Evolutionary conservation across 306 rosid genomes (phyloP), one percentile per base, ranked within the genome.

Genomic region (Medicago ruthenica): DNA sequence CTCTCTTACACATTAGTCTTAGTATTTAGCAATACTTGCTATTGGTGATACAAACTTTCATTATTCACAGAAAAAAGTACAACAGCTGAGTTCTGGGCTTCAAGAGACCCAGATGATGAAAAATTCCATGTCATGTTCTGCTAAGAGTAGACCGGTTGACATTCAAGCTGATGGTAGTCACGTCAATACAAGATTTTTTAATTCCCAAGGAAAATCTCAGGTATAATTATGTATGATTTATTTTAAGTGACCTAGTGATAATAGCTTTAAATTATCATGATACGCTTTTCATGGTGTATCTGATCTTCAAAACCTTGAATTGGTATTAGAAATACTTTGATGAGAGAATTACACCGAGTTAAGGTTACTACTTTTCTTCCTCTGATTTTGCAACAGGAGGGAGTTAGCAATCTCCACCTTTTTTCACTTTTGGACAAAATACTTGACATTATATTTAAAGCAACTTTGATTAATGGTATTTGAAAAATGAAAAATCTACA

Each of bases 31-130:
- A 39, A 24, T 70, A 71, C 69, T 54, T 67, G 67, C 74, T 18
- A 79, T 70, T 70, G 60, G 63, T 85, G 69, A 84, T 69, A 71
- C 40, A 12, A 22, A 36, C 78, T 79, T 73, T 11, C 74, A 50
- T 76, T 76, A 71, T 79, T 75, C 60, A 83, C 97, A 92, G 99
- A 81, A 86, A 67, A 90, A 76, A 67, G 77, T 62, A 18, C 80
- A 82, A 47, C 83, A 81, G 76, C 74, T 90, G 81, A 85, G 82
- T 72, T 86, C 84, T 80, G 89, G 91, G 74, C 74, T 85, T 82
- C 88, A 85, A 76, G 92, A 92, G 81, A 85, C 88, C 70, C 87
- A 90, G 70, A 74, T 51, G 79, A 77, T 92, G 86, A 88, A 87
- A 76, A 86, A 80, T 41, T 77, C 55, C 62, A 73, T 37, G 14